These are phyloP conservation scores for Cadophora sp. DNA, from an alignment of 2,329 filamentous ascomycete species.

Conservation along the genomic window DNA sequence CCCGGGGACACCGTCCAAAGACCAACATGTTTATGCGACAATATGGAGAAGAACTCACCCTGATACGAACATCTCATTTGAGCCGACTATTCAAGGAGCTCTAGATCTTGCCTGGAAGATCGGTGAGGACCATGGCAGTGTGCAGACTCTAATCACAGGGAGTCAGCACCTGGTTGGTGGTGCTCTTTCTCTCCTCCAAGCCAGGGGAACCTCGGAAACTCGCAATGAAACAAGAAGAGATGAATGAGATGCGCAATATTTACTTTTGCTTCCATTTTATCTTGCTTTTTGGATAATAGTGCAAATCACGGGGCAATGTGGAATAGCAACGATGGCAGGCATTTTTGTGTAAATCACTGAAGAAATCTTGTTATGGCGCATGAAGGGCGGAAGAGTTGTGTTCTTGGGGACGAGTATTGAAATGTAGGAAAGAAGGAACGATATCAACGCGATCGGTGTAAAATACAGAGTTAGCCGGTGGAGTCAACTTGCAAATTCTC, in stretches of 20 bases:
- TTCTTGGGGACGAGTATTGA: not conserved
- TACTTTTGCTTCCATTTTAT: conserved; percentile 1
- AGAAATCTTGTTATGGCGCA: conserved; percentile 3
- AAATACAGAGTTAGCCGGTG: not conserved
- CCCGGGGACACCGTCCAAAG: not conserved
- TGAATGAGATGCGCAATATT: conserved; percentile 1
- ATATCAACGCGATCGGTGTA: conserved; percentile 10
- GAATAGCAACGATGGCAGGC: not conserved
- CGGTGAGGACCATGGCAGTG: not conserved
- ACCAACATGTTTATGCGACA: conserved; percentile 16
- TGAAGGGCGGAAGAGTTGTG: conserved; percentile 6
- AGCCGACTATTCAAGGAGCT: conserved; percentile 14
- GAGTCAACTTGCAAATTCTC: conserved; percentile 13
- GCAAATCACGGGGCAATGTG: conserved; percentile 3
- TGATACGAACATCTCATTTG: conserved; percentile 11
- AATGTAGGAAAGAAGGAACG: conserved; percentile 13
- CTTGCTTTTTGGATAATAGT: not conserved
- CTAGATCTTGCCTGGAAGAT: conserved; percentile 16
- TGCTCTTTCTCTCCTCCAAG: conserved; percentile 13
- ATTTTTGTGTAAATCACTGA: not conserved
- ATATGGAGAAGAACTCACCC: conserved; percentile 21
- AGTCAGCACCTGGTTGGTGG: conserved; percentile 18
- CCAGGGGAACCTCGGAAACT: not conserved
- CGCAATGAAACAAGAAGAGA: conserved; percentile 1
- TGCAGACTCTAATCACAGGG: conserved; percentile 19